These are phyloP conservation scores for Calonectria pseudoreteaudii DNA, from an alignment of 2,329 filamentous ascomycete species.

Conservation along the genomic window DNA sequence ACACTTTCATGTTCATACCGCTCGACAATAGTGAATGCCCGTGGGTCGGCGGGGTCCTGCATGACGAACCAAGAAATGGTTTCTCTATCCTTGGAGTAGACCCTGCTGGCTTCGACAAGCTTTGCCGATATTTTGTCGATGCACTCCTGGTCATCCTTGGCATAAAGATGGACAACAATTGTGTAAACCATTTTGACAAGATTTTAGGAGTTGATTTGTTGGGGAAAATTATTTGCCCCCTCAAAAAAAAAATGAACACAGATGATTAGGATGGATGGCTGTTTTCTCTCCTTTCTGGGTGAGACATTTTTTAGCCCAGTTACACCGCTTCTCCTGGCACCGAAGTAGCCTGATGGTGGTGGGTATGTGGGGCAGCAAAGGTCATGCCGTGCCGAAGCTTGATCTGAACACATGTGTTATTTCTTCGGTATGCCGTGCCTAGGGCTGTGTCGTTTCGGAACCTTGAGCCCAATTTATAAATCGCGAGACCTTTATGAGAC, in stretches of 20 bases:
- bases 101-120: slow-evolving; percentile 78
- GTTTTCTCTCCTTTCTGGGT: background rate
- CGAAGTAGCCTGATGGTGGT: background rate
- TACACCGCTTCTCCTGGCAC: background rate
- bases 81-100: slow-evolving; percentile 80
- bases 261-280: background rate
- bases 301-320: background rate
- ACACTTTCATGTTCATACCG: slow-evolving; percentile 75
- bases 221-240: background rate
- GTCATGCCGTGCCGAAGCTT: background rate
- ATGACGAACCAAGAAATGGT: slow-evolving; percentile 81
- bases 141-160: slow-evolving; percentile 72
- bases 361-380: background rate
- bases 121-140: slow-evolving; percentile 78
- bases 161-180: slow-evolving; percentile 76
- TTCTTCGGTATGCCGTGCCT: background rate
- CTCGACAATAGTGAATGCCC: slow-evolving; percentile 82
- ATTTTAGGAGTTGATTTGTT: background rate
- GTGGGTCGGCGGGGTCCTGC: slow-evolving; percentile 76
- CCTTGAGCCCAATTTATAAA: background rate
- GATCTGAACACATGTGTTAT: background rate
- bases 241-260: background rate
- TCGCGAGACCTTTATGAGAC: background rate
- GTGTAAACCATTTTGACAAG: slow-evolving; percentile 72
- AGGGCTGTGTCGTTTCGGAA: background rate